phyloP scores from a whole-genome alignment of 305 asterid genomes.

The Lippia alba region DNA sequence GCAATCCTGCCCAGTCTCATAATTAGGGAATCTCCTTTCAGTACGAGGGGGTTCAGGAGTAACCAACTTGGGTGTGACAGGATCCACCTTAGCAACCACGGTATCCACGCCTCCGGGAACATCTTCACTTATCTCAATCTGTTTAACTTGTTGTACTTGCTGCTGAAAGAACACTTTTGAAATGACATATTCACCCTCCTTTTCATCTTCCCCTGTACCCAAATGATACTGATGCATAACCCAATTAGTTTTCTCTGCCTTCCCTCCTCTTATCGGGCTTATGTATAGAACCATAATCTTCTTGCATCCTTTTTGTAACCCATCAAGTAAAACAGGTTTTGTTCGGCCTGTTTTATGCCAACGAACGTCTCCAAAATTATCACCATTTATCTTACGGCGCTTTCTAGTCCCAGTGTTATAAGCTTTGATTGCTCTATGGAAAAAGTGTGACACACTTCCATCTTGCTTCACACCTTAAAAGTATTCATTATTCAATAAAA shows the following conservation, averaged over 20 bases:
- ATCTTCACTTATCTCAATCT: conserved; percentile 56
- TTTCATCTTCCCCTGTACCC: conserved; percentile 88
- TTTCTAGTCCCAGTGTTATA: conserved; percentile 92
- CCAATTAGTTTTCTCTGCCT: conserved; percentile 93
- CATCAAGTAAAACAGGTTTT: conserved; percentile 78
- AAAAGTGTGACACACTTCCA: conserved; percentile 88
- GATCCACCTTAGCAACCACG: conserved; percentile 60
- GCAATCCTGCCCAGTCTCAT: conserved; percentile 41
- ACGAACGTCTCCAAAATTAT: conserved; percentile 75
- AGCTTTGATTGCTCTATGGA: conserved; percentile 94
- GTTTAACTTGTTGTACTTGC: conserved; percentile 58
- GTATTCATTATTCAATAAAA: conserved; percentile 6
- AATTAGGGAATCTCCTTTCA: conserved; percentile 44
- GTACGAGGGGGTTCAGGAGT: conserved; percentile 74
- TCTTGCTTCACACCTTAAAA: conserved; percentile 85
- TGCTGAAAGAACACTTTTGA: conserved; percentile 95
- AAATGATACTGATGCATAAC: conserved; percentile 98
- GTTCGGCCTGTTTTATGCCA: conserved; percentile 99
- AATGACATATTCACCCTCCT: conserved; percentile 80
- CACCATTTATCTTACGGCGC: conserved; percentile 86
- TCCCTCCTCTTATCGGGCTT: conserved; percentile 74
- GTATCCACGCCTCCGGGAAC: conserved; percentile 42
- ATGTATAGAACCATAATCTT: conserved; percentile 93
- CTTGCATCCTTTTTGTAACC: conserved; percentile 87
- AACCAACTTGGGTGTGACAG: conserved; percentile 76